A percentile compares a stretch with the other conserved stretches of the same genome.
Conservation (phyloP, 257 asterid species). For the Solanum corneliomulleri region DNA sequence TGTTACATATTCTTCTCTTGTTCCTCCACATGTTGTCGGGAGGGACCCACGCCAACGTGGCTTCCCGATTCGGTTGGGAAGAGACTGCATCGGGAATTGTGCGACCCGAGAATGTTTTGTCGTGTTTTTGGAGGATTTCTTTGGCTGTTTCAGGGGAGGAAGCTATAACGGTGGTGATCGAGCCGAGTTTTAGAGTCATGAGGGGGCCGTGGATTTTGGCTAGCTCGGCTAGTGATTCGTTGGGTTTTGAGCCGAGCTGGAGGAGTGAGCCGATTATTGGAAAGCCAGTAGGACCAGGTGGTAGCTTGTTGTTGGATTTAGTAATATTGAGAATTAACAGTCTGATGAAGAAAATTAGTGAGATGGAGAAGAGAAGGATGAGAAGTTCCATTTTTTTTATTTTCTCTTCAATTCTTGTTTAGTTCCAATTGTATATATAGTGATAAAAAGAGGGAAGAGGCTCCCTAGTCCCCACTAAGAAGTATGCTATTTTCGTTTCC, state of each 20-base stretch:
- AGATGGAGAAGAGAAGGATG: not conserved
- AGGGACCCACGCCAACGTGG: not conserved
- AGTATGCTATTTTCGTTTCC: too few relatives aligned
- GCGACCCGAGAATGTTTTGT: not conserved
- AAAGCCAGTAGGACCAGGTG: not conserved
- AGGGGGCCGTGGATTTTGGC: not conserved
- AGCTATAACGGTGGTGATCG: not conserved
- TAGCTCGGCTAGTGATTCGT: not conserved
- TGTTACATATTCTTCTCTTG: not conserved
- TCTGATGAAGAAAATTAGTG: not conserved
- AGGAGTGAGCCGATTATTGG: not conserved
- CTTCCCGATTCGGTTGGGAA: not conserved
- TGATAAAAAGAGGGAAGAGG: not conserved
- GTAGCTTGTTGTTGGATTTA: not conserved
- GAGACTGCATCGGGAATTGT: not conserved
- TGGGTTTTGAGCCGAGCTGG: not conserved
- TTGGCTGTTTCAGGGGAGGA: not conserved
- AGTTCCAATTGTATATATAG: not conserved
- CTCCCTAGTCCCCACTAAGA: not conserved
- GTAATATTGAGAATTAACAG: not conserved
- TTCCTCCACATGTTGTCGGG: not conserved
- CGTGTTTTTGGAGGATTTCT: not conserved
- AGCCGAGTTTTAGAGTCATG: conserved; percentile 2
- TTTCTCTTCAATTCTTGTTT: not conserved
- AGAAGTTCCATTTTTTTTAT: not conserved